Conservation (phyloP, 31 red algal genomes). For the Bonnemaisonia californica region DNA sequence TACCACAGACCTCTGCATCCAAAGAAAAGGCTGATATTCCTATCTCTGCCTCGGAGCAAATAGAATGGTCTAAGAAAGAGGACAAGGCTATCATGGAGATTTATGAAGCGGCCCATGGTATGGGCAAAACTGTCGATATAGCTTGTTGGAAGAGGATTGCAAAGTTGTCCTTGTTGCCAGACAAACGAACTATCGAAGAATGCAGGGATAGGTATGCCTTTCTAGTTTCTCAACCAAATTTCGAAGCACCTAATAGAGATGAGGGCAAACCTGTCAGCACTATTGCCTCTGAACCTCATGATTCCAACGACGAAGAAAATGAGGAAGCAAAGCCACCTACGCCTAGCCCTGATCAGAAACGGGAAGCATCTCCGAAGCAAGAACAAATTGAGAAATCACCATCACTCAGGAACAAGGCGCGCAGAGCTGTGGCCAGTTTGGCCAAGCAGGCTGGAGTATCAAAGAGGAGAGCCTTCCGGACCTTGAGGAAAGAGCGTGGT, state of each 20-base stretch:
- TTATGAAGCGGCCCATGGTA: not conserved
- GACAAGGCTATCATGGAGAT: not conserved
- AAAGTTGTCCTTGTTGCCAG: not conserved
- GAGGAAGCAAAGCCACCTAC: no score
- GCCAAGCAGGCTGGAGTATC: not conserved
- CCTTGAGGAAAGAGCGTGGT: not conserved
- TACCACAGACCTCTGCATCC: no score
- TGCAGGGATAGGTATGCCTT: slow-evolving; percentile 6
- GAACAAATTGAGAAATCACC: not conserved
- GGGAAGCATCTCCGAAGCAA: not conserved
- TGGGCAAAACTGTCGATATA: not conserved
- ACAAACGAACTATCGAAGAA: slow-evolving; percentile 6
- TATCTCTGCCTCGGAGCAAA: no score
- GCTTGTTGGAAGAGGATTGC: not conserved
- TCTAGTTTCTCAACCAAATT: not conserved
- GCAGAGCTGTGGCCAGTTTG: not conserved
- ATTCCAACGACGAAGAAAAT: no score
- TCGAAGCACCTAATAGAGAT: no score
- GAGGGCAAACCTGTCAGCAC: no score
- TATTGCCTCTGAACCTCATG: no score
- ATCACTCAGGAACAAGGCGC: not conserved
- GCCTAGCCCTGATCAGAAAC: not conserved
- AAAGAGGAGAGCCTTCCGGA: not conserved
- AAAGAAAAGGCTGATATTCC: no score
- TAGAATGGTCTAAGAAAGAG: not conserved